These are phyloP conservation scores for Talaromyces ruber DNA, from an alignment of 495 filamentous ascomycete genomes.

Conservation along the genomic window DNA sequence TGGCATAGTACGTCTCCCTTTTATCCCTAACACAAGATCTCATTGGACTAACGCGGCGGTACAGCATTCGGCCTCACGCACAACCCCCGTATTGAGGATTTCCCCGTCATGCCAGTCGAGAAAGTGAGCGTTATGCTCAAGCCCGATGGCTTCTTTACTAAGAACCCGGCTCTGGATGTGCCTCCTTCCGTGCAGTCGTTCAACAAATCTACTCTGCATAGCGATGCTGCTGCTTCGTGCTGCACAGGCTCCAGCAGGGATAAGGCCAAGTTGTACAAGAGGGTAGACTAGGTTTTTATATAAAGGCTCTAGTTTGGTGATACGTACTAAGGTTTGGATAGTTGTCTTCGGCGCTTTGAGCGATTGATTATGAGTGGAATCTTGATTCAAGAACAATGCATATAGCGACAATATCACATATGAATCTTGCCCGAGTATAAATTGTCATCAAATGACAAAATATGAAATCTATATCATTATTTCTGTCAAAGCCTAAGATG, in stretches of 20 bases:
- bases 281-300: conserved; percentile 18
- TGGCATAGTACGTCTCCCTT: conserved; percentile 25
- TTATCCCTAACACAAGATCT: conserved; percentile 47
- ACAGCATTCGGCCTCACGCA: conserved; percentile 65
- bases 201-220: conserved; percentile 32
- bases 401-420: background rate
- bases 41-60: conserved; percentile 89
- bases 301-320: background rate
- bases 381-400: background rate
- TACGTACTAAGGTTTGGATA: background rate
- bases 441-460: background rate
- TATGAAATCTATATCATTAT: background rate
- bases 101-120: conserved; percentile 53
- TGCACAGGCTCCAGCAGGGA: conserved; percentile 13
- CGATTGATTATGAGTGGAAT: background rate
- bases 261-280: conserved; percentile 31
- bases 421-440: background rate
- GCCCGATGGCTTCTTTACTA: conserved; percentile 64
- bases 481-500: background rate
- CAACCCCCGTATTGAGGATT: conserved; percentile 51
- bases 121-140: conserved; percentile 47
- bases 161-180: conserved; percentile 69
- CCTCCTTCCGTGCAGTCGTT: conserved; percentile 37
- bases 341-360: background rate
- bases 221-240: conserved; percentile 12